These are phyloP conservation scores for Hansenula sp. DNA, from an alignment of 1,139 yeast genomes.

Conservation along the genomic window DNA sequence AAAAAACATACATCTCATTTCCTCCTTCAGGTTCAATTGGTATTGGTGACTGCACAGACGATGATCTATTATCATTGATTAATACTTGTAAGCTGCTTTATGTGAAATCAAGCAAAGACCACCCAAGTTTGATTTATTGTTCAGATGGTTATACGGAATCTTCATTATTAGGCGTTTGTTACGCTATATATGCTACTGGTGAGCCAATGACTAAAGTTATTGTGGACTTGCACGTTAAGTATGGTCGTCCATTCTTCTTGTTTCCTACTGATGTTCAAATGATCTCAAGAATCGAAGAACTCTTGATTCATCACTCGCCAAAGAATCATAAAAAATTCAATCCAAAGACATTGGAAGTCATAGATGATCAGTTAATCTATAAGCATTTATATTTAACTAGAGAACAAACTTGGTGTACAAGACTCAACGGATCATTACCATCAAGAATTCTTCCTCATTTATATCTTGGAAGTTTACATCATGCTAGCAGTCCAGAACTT, in stretches of 20 bases:
- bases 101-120: conserved; percentile 28
- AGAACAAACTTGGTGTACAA: conserved; percentile 21
- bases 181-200: conserved; percentile 62
- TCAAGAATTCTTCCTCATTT: conserved; percentile 72
- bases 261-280: conserved; percentile 73
- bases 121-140: conserved; percentile 55
- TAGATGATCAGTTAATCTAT: conserved; percentile 15
- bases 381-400: conserved; percentile 12
- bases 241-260: conserved; percentile 78
- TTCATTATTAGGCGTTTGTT: conserved; percentile 67
- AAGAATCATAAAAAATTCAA: conserved; percentile 9
- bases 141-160: conserved; percentile 94
- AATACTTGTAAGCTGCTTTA: conserved; percentile 61
- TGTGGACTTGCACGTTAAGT: conserved; percentile 53
- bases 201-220: conserved; percentile 43
- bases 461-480: conserved; percentile 79
- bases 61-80: conserved; percentile 51
- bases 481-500: conserved; percentile 71
- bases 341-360: conserved; percentile 9
- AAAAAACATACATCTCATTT: conserved; percentile 48
- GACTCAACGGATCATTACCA: conserved; percentile 34
- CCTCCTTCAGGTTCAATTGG: conserved; percentile 86
- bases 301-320: conserved; percentile 57
- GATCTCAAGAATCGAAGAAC: conserved; percentile 56
- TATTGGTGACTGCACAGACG: conserved; percentile 54